Percentiles rank a stretch among this genome's conserved stretches.
Evolutionary conservation across 257 asterid genomes (phyloP).

Genomic region (Thymus mandschuricus): DNA sequence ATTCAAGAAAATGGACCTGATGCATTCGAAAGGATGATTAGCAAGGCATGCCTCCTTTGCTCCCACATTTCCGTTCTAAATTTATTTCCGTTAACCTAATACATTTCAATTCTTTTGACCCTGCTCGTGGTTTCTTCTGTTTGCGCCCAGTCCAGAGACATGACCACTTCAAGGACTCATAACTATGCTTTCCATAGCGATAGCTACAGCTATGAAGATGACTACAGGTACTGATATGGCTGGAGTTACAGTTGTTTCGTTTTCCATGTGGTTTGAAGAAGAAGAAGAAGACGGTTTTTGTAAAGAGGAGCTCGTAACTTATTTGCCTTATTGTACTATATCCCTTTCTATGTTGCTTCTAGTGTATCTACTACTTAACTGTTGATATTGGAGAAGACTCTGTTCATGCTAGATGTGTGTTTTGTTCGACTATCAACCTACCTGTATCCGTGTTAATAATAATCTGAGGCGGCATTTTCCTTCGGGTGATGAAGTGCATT

Average conservation of each 20-base stretch:
- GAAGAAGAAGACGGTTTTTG: slow-evolving; percentile 35
- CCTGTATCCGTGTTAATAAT: background rate
- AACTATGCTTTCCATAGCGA: slow-evolving; percentile 50
- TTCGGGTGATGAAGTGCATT: background rate
- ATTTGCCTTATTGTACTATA: slow-evolving; percentile 25
- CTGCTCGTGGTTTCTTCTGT: slow-evolving; percentile 18
- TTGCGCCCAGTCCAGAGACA: slow-evolving; percentile 52
- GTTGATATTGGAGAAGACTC: slow-evolving; percentile 13
- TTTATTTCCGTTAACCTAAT: background rate
- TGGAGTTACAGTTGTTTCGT: background rate
- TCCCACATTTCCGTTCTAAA: background rate
- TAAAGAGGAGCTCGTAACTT: slow-evolving; percentile 35
- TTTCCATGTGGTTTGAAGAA: slow-evolving; percentile 4
- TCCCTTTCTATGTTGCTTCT: slow-evolving; percentile 19
- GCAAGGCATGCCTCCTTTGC: slow-evolving; percentile 52
- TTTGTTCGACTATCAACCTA: background rate
- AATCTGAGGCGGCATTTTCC: background rate
- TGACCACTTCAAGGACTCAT: slow-evolving; percentile 36
- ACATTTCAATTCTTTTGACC: background rate
- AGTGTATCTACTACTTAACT: slow-evolving; percentile 19
- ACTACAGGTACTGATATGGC: slow-evolving; percentile 54
- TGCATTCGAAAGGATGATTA: slow-evolving; percentile 71
- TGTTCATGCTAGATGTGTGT: background rate
- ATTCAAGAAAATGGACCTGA: slow-evolving; percentile 68
- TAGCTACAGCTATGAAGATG: slow-evolving; percentile 51